Evolutionary conservation across 2,329 filamentous ascomycete genomes (phyloP), one percentile per base, ranked within the genome.

Genomic region (Fonsecaea pedrosoi): DNA sequence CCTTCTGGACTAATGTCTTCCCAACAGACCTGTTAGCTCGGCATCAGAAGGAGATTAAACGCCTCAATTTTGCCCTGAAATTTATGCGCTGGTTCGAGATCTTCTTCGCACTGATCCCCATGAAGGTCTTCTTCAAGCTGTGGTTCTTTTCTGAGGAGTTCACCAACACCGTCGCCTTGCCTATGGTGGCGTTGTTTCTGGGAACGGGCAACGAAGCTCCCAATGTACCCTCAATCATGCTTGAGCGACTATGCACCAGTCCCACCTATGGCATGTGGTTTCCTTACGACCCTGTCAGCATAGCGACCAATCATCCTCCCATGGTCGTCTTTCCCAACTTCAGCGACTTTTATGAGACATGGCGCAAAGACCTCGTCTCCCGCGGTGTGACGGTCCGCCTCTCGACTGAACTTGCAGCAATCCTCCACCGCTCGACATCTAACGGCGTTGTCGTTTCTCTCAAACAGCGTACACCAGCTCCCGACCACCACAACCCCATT

Each of bases 141-240:
- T 92, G 91, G 77, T 79, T 86, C 64, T 92, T 92, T 77, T 88
- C 83, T 64, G 82, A 85, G 9, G 89, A 90, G 63, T 93, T 92
- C 74, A 85, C 85, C 15, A 88, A 92, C 73, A 87, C 87, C 40
- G 88, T 92, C 77, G 87, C 90, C 0, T 82, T 90, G 65, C 90
- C 90, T 0, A 85, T 92, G 75, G 85, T 92, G 37, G 90, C 90
- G 0, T 80, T 92, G 1, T 92, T 93, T 74, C 80, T 92, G 0
- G 90, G 90, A 0, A 92, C 90, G 0, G 89, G 90, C 1, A 92
- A 92, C 71, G 88, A 91, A 72, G 90, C 90, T 0, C 86, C 89
- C 0, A 87, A 91, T 69, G 89, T 92, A 0, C 87, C 90, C 0
- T 86, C 84, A 50, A 88, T 89, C 30, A 87, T 92, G 38, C 80